These are phyloP conservation scores for Nakazawaea sp. DNA, from an alignment of 805 yeast species.

Conservation along the genomic window DNA sequence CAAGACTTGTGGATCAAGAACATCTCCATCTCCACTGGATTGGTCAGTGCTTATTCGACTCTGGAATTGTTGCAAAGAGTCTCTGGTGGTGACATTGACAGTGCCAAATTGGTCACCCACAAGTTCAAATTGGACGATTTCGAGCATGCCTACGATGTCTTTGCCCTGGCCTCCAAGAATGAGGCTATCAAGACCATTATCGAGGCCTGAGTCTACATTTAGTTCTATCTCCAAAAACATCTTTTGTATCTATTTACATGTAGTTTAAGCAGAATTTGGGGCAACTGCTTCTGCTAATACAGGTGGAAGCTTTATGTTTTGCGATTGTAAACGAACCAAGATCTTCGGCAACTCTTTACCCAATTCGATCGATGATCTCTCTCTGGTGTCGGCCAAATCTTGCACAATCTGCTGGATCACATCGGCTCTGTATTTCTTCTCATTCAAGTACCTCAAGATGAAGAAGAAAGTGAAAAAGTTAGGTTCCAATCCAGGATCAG, in stretches of 20 bases:
- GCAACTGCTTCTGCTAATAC: too few relatives aligned
- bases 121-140: slow-evolving; percentile 49
- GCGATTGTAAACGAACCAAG: slow-evolving; percentile 18
- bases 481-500: slow-evolving; percentile 24
- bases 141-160: slow-evolving; percentile 55
- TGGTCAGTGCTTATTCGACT: slow-evolving; percentile 41
- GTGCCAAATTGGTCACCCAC: slow-evolving; percentile 50
- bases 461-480: slow-evolving; percentile 44
- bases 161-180: slow-evolving; percentile 41
- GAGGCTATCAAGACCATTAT: slow-evolving; percentile 47
- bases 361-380: slow-evolving; percentile 17
- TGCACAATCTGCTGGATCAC: slow-evolving; percentile 29
- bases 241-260: too few relatives aligned
- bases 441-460: slow-evolving; percentile 24
- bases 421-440: slow-evolving; percentile 20
- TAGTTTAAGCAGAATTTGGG: too few relatives aligned
- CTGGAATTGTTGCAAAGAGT: slow-evolving; percentile 29
- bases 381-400: slow-evolving; percentile 26
- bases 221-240: too few relatives aligned
- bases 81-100: slow-evolving; percentile 33
- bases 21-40: slow-evolving; percentile 37
- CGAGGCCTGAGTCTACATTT: too few relatives aligned
- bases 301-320: neutral
- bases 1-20: slow-evolving; percentile 41
- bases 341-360: slow-evolving; percentile 35